Base-by-base conservation (phyloP, 164 flowering plant genomes). In the Tetrastigma voinierianum region DNA sequence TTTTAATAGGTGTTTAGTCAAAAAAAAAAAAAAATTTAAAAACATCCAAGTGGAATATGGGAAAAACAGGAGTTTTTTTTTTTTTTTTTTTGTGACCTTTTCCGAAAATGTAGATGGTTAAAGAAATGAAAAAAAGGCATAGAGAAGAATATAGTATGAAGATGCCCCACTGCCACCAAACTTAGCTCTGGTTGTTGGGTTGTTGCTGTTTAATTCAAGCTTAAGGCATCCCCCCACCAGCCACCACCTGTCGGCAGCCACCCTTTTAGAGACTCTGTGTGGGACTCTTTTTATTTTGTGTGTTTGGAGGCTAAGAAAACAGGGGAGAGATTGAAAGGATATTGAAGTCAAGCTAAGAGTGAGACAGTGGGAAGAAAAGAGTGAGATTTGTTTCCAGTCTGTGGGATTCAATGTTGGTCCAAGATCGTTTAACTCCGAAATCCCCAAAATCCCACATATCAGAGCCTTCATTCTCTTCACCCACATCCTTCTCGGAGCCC, bases 331-430 rank as follows among this genome's bases (percentile, higher is more conserved):
- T 17, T 19, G 18, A 9, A 17, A 13, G 1, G 2, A 64, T 2
- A 14, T 11, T 15, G 53, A 45, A 16, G 24, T 24, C 11, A 14
- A 23, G 23, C 15, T 16, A 9, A 21, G 16, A 48, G 59, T n/a
- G 52, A 64, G 63, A 53, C 59, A 46, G 15, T 57, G 56, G 43
- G 47, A 45, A 4, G 1, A 14, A 17, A 2, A 47, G 24, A 15
- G 13, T n/a, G 11, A 20, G 47, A 9, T 25, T 60, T 10, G 43
- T n/a, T 61, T 48, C 13, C 9, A 15, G 24, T 40, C 21, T 10
- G 10, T 23, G 47, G 64, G 67, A 43, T 70, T 40, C 72, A 79
- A 90, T 90, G 96, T 76, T 84, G 74, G 94, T 92, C 80, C 98
- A 90, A 78, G 96, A 86, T 57, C 89, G 94, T 57, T 53, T 64